Percentiles rank a stretch among this genome's conserved stretches.
Conservation (phyloP, 352 stramenopile species). For the Aphanomyces astaci region DNA sequence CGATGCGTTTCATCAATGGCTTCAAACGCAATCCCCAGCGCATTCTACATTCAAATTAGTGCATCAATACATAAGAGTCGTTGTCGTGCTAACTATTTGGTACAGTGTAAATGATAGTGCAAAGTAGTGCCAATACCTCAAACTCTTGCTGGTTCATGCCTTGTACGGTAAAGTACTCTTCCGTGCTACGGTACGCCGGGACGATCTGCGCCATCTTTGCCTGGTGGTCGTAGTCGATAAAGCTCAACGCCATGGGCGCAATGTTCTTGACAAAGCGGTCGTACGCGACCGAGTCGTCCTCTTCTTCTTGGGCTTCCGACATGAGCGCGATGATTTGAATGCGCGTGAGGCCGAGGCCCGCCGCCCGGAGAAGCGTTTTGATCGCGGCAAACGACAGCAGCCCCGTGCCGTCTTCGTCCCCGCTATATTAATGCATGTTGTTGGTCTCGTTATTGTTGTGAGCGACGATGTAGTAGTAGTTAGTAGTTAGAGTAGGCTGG, state of each 20-base stretch:
- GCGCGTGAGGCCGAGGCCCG: conserved; percentile 63
- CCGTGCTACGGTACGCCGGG: conserved; percentile 58
- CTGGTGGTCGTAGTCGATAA: conserved; percentile 62
- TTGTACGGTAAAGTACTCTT: conserved; percentile 67
- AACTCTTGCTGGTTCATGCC: conserved; percentile 77
- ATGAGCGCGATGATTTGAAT: conserved; percentile 67
- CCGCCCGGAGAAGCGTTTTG: conserved; percentile 42
- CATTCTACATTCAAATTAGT: too few species aligned
- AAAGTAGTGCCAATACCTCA: conserved; percentile 35
- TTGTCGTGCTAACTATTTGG: too few species aligned
- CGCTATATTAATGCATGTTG: conserved; percentile 26
- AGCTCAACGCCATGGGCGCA: conserved; percentile 54
- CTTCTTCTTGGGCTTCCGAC: conserved; percentile 64
- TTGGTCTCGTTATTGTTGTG: not conserved
- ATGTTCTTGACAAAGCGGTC: conserved; percentile 61
- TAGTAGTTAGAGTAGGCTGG: too few species aligned
- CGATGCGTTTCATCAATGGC: conserved; percentile 53
- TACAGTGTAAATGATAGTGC: too few species aligned
- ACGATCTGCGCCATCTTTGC: conserved; percentile 47
- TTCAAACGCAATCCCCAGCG: conserved; percentile 51
- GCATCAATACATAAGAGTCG: too few species aligned
- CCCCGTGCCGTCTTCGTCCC: conserved; percentile 50
- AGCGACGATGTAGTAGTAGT: too few species aligned
- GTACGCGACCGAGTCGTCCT: conserved; percentile 65
- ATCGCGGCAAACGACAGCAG: conserved; percentile 56